phyloP scores from a whole-genome alignment of 768 basidiomycete species.

The Heimioporus sp. region DNA sequence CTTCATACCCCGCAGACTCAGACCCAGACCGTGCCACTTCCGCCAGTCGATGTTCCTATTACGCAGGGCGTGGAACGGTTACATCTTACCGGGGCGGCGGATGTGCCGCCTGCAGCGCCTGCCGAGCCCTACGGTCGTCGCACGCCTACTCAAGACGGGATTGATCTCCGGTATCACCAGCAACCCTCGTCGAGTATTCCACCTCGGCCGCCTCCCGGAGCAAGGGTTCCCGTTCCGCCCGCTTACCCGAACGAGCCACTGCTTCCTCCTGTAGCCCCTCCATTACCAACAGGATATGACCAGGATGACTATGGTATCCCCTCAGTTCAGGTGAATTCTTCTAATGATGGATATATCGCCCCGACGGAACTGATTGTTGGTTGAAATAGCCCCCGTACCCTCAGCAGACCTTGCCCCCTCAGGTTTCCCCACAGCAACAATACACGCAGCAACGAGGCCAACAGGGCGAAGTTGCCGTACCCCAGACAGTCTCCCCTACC shows the following conservation, averaged over 20 bases:
- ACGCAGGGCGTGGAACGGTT: slow-evolving; percentile 43
- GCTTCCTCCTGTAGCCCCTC: slow-evolving; percentile 20
- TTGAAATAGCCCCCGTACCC: slow-evolving; percentile 20
- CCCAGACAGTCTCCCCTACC: slow-evolving; percentile 36
- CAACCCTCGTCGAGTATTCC: slow-evolving; percentile 33
- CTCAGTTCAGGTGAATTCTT: slow-evolving; percentile 22
- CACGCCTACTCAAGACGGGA: slow-evolving; percentile 34
- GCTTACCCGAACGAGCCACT: slow-evolving; percentile 34
- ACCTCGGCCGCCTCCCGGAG: slow-evolving; percentile 38
- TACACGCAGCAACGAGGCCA: slow-evolving; percentile 29
- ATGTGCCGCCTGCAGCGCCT: slow-evolving; percentile 29
- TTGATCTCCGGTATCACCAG: slow-evolving; percentile 41
- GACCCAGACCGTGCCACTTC: slow-evolving; percentile 31
- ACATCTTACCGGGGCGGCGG: slow-evolving; percentile 41
- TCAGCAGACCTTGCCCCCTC: slow-evolving; percentile 22
- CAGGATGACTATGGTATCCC: slow-evolving; percentile 25
- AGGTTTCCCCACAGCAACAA: slow-evolving; percentile 20
- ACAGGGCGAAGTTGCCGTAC: slow-evolving; percentile 22
- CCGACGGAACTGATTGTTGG: slow-evolving; percentile 3
- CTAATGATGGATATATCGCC: neutral
- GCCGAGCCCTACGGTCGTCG: slow-evolving; percentile 23
- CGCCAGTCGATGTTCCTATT: slow-evolving; percentile 32
- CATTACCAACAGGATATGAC: slow-evolving; percentile 23
- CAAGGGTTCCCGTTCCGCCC: slow-evolving; percentile 34
- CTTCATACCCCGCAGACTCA: slow-evolving; percentile 30